Conservation (phyloP, 2,329 filamentous ascomycete species). For the Xylariaceae sp. region DNA sequence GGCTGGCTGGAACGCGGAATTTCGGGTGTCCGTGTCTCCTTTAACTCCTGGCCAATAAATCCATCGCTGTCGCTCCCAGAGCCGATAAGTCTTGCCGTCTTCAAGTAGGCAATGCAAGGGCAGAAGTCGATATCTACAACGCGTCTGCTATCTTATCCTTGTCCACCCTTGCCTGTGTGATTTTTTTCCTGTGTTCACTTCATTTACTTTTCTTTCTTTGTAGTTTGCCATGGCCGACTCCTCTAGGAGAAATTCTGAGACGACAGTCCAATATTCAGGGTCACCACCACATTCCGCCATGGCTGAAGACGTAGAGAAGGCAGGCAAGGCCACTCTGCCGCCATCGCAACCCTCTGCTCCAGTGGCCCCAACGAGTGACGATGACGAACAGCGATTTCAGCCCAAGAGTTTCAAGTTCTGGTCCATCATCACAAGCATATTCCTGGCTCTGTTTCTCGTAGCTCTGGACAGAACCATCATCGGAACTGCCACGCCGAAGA, state of each 20-base stretch:
- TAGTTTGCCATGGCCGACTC: slow-evolving; percentile 16
- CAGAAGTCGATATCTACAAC: slow-evolving; percentile 6
- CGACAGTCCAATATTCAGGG: slow-evolving; percentile 7
- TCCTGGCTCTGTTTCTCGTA: slow-evolving; percentile 52
- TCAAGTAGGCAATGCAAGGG: slow-evolving; percentile 1
- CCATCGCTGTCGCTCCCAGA: not conserved
- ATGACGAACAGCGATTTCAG: slow-evolving; percentile 41
- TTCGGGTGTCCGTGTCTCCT: slow-evolving; percentile 15
- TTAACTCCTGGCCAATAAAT: slow-evolving; percentile 12
- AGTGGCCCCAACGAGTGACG: slow-evolving; percentile 1
- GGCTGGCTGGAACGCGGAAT: not conserved
- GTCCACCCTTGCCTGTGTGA: slow-evolving; percentile 4
- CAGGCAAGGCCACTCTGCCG: not conserved
- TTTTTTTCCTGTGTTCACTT: not conserved
- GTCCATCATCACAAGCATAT: slow-evolving; percentile 49
- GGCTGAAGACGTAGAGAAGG: slow-evolving; percentile 20
- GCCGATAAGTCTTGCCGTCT: slow-evolving; percentile 10
- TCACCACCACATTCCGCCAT: slow-evolving; percentile 4
- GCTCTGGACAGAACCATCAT: slow-evolving; percentile 55
- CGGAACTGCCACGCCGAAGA: slow-evolving; percentile 49
- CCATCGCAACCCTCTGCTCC: slow-evolving; percentile 1
- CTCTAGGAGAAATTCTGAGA: slow-evolving; percentile 15
- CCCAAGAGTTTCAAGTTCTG: slow-evolving; percentile 52
- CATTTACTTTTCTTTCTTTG: not conserved
- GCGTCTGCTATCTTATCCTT: slow-evolving; percentile 8